Evolutionary conservation across 257 asterid species (phyloP), one percentile per base, ranked within the genome.

Genomic region (Oldenlandia corymbosa): DNA sequence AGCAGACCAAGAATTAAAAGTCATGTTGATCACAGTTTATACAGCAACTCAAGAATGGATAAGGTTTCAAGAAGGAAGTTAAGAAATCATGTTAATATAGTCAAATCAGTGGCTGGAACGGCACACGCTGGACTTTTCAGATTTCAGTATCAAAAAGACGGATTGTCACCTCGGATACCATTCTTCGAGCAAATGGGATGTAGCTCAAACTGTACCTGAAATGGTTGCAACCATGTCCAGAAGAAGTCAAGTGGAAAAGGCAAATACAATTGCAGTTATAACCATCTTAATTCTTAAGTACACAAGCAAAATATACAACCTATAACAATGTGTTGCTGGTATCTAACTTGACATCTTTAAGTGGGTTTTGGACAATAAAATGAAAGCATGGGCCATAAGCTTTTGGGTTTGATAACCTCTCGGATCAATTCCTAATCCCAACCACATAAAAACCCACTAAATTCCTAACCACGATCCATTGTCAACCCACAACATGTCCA

Each of bases 161-260:
- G 55, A 90, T 60, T 5, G 97, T 85, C 65, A 87, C 53, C 52
- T 77, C 71, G 62, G 97, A 90, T 72, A 90, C 90, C 88, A 87
- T 82, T 60, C 91, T 70, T 21, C 97, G 99, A 66, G 96, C 96
- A 32, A 93, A 93, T 4, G 96, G 97, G 47, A 93, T 90, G 63
- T 90, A 93, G 71, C 99, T 93, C 55, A 87, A 80, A 76, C 96
- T 87, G 88, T 93, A 93, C 99, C 97, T 92, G 97, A 75, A 83
- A 71, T 43, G 58, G 63, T 62, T 10, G 47, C 31, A 47, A 34
- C 46, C 45, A 34, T 32, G 42, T 23, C 62, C 63, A 64, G 39
- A 53, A 24, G 27, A 26, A 56, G 37, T 69, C 0, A 30, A 45
- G 13, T 57, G 11, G 7, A 46, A 23, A 28, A 27, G 10, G 8